phyloP scores from a whole-genome alignment of 345 rosid genomes.

The Ailanthus altissimus region DNA sequence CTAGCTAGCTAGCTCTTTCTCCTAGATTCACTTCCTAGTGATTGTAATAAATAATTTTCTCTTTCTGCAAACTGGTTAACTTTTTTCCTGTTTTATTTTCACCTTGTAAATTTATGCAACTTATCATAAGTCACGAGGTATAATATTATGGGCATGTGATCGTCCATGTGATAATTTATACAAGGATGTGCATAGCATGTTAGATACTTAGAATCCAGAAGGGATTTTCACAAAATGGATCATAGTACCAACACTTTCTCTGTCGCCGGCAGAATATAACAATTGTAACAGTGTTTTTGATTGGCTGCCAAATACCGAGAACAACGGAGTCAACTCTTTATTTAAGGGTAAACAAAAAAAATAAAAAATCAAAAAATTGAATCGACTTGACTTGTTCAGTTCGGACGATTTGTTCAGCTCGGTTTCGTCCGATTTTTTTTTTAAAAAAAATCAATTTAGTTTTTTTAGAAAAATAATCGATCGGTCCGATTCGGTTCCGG shows the following conservation, averaged over 20 bases:
- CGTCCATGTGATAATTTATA: slow-evolving; percentile 4
- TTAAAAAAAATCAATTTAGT: no score
- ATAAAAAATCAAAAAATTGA: no score
- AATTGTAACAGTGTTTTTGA: not conserved
- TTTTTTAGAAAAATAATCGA: no score
- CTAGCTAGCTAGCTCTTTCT: not conserved
- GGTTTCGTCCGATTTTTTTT: no score
- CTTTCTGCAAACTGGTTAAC: not conserved
- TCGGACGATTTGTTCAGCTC: no score
- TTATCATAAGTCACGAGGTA: not conserved
- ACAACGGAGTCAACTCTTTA: not conserved
- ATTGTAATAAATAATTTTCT: not conserved
- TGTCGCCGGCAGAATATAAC: not conserved
- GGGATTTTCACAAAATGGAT: slow-evolving; percentile 1
- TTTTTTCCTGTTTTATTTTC: not conserved
- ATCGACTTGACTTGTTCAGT: no score
- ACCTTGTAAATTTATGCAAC: no score
- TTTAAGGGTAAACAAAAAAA: no score
- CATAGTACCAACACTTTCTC: not conserved
- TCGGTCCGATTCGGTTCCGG: no score
- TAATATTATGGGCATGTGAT: not conserved
- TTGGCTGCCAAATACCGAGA: not conserved
- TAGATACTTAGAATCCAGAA: not conserved
- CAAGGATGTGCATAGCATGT: not conserved
- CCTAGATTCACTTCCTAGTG: slow-evolving; percentile 7